A percentile compares a stretch with the other conserved stretches of the same genome.
Conservation (phyloP, 2,329 filamentous ascomycete genomes). For the Dactylellina parvicollis region DNA sequence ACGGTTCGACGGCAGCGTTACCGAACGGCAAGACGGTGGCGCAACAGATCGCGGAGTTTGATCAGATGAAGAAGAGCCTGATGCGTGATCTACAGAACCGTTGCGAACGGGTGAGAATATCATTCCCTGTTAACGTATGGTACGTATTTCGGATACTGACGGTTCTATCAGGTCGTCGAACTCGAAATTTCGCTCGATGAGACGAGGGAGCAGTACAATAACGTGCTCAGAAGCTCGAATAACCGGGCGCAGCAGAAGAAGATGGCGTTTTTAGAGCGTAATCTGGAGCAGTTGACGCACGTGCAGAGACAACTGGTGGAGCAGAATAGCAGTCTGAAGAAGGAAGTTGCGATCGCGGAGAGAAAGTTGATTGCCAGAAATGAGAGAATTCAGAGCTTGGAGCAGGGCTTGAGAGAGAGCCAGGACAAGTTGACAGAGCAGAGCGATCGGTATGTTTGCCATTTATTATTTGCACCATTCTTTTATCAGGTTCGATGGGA, state of each 20-base stretch:
- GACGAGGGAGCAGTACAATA: slow-evolving; percentile 98
- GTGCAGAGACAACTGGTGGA: slow-evolving; percentile 97
- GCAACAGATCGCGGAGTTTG: slow-evolving; percentile 98
- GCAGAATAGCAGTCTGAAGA: slow-evolving; percentile 96
- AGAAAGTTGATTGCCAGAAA: slow-evolving; percentile 95
- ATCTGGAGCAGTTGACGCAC: slow-evolving; percentile 95
- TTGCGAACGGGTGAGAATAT: slow-evolving; percentile 76
- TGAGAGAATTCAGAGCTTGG: slow-evolving; percentile 93
- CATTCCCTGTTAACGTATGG: not conserved
- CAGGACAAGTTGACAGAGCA: slow-evolving; percentile 98
- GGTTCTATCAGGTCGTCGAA: slow-evolving; percentile 73
- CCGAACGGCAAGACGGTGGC: slow-evolving; percentile 89
- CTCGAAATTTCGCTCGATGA: slow-evolving; percentile 97
- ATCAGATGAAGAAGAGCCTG: slow-evolving; percentile 99
- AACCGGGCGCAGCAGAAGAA: slow-evolving; percentile 99
- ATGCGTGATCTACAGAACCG: slow-evolving; percentile 99
- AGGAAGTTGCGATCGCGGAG: slow-evolving; percentile 98
- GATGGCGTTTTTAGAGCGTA: slow-evolving; percentile 98
- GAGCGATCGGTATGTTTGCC: slow-evolving; percentile 84
- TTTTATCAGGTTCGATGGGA: not conserved
- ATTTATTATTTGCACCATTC: slow-evolving; percentile 18
- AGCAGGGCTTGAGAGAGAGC: slow-evolving; percentile 90
- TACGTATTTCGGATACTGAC: slow-evolving; percentile 21
- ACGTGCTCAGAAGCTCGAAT: slow-evolving; percentile 93
- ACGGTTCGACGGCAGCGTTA: slow-evolving; percentile 67